Base-by-base conservation (phyloP, 2,329 filamentous ascomycete species). In the Rosellinia necatrix region DNA sequence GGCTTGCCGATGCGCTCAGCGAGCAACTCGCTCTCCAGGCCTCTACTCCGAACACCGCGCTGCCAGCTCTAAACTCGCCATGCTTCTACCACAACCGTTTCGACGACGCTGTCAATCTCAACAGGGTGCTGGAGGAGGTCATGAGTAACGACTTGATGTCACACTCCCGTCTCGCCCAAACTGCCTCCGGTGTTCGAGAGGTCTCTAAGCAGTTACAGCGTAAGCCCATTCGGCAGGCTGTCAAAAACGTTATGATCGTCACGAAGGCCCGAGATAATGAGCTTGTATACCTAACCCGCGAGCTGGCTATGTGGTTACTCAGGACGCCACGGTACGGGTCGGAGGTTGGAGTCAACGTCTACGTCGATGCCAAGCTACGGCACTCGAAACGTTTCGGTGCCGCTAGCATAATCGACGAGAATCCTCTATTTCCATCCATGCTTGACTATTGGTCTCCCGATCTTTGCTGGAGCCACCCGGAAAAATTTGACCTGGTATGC, bases 31-130 rank as follows among this genome's bases (percentile, higher is more conserved):
- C 79, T 56, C 72, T 70, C 62, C 70, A 67, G 72, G 69, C 70
- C 72, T 64, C 72, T 65, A 75, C 77, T 32, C 71, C 71, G 58
- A 78, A 65, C 70, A 82, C 67, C 62, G 78, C 82, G 13, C 81
- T 92, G 64, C 82, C 87, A 9, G 81, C 88, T 8, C 78, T 97
- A 49, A 88, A 93, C 66, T 97, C 92, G 40, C 94, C 94, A 12
- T 99, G 94, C 77, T 99, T 96, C 76, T 97, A 96, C 77, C 94
- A 99, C 76, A 90, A 96, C 75, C 86, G 93, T 60, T 99, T 99
- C 70, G 94, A 97, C 67, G 92, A 96, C 71, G 91, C 92, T 7
- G 91, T 99, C 66, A 91, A 99, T 72, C 91, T 97, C 56, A 90
- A 94, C 65, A 94, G 90, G 74, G 92, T 99, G 5, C 81, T 99